These are phyloP conservation scores for Sclerotinia glacialis DNA, from an alignment of 2,329 filamentous ascomycete species.

Conservation along the genomic window DNA sequence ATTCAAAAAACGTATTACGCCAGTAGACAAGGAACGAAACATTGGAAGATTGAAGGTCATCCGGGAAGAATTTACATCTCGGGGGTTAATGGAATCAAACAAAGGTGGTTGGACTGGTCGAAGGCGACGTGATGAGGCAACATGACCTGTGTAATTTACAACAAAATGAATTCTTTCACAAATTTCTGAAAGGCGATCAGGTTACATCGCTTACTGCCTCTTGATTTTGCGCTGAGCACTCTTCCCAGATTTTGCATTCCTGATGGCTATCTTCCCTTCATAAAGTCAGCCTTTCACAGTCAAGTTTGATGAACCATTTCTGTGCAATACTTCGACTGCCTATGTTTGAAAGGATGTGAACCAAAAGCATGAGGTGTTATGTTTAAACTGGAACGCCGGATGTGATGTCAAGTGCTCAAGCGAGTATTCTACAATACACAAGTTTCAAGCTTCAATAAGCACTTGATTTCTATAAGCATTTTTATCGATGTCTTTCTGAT, in stretches of 20 bases:
- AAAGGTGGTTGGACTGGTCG: not conserved
- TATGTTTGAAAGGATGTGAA: not conserved
- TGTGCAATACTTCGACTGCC: not conserved
- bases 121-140: not conserved
- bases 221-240: not conserved
- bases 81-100: constrained; percentile 51
- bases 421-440: not conserved
- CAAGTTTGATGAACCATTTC: not conserved
- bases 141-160: constrained; percentile 3
- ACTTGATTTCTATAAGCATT: not conserved
- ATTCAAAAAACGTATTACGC: constrained; percentile 60
- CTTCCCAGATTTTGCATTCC: not conserved
- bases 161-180: not conserved
- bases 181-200: not conserved
- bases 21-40: constrained; percentile 67
- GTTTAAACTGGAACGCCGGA: not conserved
- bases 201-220: not conserved
- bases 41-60: constrained; percentile 79
- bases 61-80: constrained; percentile 62
- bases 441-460: not conserved
- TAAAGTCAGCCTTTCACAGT: not conserved
- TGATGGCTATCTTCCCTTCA: not conserved
- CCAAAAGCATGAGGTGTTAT: not conserved
- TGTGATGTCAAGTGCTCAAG: not conserved
- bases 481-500: not conserved